Conservation (phyloP, 2,329 filamentous ascomycete species). For the Epichloe elymi region DNA sequence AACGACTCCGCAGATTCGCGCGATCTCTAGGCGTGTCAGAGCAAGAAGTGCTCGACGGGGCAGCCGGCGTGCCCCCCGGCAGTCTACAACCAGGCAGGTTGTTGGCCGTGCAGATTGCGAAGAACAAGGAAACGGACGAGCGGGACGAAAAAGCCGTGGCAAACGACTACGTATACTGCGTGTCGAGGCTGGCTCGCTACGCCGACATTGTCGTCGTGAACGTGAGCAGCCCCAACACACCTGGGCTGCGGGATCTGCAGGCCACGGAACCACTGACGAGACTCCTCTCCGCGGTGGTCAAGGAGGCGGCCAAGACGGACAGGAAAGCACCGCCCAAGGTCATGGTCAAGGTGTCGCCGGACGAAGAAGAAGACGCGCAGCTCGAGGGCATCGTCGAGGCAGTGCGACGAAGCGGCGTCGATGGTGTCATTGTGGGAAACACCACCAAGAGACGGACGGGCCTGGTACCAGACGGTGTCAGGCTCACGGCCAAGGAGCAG, state of each 20-base stretch:
- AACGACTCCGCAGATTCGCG: constrained; percentile 67
- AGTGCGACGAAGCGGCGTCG: constrained; percentile 70
- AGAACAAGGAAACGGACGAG: constrained; percentile 89
- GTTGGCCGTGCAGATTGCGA: constrained; percentile 84
- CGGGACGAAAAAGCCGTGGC: constrained; percentile 69
- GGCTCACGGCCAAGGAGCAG: constrained; percentile 53
- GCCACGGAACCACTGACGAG: constrained; percentile 69
- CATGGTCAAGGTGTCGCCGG: constrained; percentile 97
- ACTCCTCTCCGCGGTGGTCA: constrained; percentile 71
- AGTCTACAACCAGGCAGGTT: constrained; percentile 63
- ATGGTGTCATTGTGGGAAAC: constrained; percentile 94
- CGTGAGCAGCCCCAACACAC: constrained; percentile 92
- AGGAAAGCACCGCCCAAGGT: constrained; percentile 56
- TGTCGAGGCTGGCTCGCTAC: constrained; percentile 68
- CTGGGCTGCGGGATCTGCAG: constrained; percentile 77
- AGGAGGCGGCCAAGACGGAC: constrained; percentile 55
- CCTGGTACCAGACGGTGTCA: constrained; percentile 52
- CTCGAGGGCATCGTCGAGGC: constrained; percentile 81
- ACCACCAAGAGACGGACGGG: constrained; percentile 76
- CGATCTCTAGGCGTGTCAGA: constrained; percentile 58
- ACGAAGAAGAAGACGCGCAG: constrained; percentile 78
- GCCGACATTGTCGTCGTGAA: constrained; percentile 97
- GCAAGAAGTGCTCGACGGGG: constrained; percentile 60
- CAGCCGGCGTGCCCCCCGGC: constrained; percentile 68
- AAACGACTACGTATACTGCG: constrained; percentile 79